A percentile compares a stretch with the other conserved stretches of the same genome.
Conservation (phyloP, 176 grass and related monocot species). For the Echinochloa phyllopogon region DNA sequence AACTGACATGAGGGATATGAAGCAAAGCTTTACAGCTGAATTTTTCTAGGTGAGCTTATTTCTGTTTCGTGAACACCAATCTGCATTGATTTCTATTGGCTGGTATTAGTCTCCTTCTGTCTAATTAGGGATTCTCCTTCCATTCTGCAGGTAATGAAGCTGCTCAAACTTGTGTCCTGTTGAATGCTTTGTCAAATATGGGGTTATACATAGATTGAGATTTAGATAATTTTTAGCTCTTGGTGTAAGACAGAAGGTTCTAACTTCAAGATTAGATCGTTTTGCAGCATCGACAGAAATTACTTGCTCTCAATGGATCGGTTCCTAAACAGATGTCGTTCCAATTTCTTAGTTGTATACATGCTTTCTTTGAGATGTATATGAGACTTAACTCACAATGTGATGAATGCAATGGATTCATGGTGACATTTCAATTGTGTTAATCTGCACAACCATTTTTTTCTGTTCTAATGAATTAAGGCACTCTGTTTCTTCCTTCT, state of each 20-base stretch:
- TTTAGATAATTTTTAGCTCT: background rate
- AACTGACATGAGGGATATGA: background rate
- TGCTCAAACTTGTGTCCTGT: background rate
- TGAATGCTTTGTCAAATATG: background rate
- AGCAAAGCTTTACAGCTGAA: no score
- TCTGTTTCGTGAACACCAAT: background rate
- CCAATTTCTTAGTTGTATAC: background rate
- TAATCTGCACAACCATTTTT: background rate
- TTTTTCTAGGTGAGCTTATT: background rate
- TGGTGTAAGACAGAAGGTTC: background rate
- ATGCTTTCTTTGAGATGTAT: background rate
- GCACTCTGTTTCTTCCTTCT: background rate
- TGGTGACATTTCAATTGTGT: background rate
- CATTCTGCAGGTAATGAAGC: background rate
- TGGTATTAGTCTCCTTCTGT: background rate
- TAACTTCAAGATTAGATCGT: background rate
- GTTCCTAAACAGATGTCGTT: background rate
- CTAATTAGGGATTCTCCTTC: background rate
- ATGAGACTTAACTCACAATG: background rate
- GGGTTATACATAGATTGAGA: background rate
- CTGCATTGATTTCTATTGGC: background rate
- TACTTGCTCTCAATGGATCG: background rate
- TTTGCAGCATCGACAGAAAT: background rate
- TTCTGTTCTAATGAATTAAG: background rate
- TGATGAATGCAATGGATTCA: background rate